A percentile compares a stretch with the other conserved stretches of the same genome.
These are phyloP conservation scores for Mucor indicus DNA, from an alignment of 371 early-diverging fungal genomes.

Conservation along the genomic window DNA sequence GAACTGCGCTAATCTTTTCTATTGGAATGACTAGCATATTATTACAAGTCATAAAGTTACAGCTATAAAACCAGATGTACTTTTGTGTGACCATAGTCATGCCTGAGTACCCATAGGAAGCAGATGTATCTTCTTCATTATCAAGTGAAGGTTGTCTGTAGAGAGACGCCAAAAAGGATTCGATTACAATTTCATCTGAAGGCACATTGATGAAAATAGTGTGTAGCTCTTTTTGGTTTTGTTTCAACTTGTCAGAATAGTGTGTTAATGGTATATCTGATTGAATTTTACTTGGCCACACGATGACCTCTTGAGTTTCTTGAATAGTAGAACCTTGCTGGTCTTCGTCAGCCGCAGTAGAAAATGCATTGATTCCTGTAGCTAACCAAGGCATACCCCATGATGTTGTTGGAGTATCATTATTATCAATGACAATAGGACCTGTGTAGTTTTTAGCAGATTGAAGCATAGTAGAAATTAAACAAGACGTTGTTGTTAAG, in stretches of 20 bases:
- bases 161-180: constrained; percentile 33
- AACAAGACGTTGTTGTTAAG: constrained; percentile 14
- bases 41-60: constrained; percentile 34
- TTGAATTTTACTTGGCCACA: constrained; percentile 41
- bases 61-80: constrained; percentile 43
- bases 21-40: constrained; percentile 42
- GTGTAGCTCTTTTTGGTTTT: constrained; percentile 29
- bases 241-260: constrained; percentile 23
- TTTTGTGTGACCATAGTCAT: constrained; percentile 32
- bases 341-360: constrained; percentile 6
- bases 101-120: constrained; percentile 31
- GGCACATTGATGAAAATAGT: constrained; percentile 31
- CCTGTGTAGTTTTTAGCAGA: too few relatives aligned
- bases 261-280: constrained; percentile 20
- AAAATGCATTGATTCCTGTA: constrained; percentile 26
- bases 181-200: constrained; percentile 32
- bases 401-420: constrained; percentile 9
- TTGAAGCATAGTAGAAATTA: constrained; percentile 11
- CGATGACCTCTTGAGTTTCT: constrained; percentile 11
- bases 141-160: constrained; percentile 5
- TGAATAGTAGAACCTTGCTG: neutral
- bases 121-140: neutral
- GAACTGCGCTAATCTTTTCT: constrained; percentile 24
- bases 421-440: too few relatives aligned
- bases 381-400: constrained; percentile 51